Evolutionary conservation across 495 filamentous ascomycete genomes (phyloP), one percentile per base, ranked within the genome.

Genomic region (Aspergillus sclerotioniger): DNA sequence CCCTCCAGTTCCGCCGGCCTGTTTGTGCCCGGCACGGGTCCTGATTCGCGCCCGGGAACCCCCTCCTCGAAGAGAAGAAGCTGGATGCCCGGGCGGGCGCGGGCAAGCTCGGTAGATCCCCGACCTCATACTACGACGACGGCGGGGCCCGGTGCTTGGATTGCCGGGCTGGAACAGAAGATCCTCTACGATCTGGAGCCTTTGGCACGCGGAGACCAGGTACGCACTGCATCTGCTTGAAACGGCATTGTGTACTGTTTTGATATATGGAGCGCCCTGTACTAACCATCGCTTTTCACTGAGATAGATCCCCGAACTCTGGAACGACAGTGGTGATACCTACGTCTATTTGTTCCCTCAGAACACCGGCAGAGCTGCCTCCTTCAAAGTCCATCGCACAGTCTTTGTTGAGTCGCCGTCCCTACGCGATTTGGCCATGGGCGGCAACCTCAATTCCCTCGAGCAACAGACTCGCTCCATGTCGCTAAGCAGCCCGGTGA

Each of bases 241-340:
- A 25, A 19, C 41, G 20, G 25, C 31, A n/a, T n/a, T n/a, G n/a
- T 52, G 53, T 31, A 10, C 21, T 28, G 37, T 37, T 3, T 9
- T 33, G 28, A 16, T 46, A 17, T n/a, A 29, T 25, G 44, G 21
- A 16, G 13, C 16, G 13, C 49, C 13, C 3, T n/a, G 51, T 28
- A 45, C 60, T 54, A 58, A 62, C 9, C 20, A 25, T 3, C 45
- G 9, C 12, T 20, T 44, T 12, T 28, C 17, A 13, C 47, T 5
- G 29, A 8, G 9, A 21, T 53, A 93, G 88, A 82, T 96, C 10
- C 79, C 85, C 0, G 95, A 98, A 72, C 71, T 98, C 29, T 98
- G 95, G 95, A 87, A 92, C 61, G 88, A 94, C 35, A 66, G 79
- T 43, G 91, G 89, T 17, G 88, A 93, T 66, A 88, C 90, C n/a